These are phyloP conservation scores for Eucalyptus regnans DNA, from an alignment of 345 rosid species.

Conservation along the genomic window DNA sequence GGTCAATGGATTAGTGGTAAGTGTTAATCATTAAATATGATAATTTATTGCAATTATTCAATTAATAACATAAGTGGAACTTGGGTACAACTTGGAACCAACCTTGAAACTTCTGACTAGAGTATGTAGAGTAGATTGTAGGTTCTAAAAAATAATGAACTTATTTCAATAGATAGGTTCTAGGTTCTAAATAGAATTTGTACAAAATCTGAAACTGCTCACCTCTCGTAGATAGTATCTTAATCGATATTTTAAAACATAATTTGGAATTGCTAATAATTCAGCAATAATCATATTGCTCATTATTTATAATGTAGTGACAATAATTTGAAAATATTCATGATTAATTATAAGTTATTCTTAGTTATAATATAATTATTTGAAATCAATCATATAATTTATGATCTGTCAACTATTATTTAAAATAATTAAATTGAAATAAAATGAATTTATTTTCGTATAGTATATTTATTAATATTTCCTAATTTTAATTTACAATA, in stretches of 20 bases:
- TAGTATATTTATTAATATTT: conserved; percentile 4
- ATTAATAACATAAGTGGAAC: no score
- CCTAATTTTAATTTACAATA: conserved; percentile 20
- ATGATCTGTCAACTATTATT: not conserved
- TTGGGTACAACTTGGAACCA: no score
- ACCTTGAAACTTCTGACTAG: no score
- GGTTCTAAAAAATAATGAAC: no score
- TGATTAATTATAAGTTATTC: not conserved
- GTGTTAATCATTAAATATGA: no score
- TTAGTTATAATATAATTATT: not conserved
- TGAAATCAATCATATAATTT: not conserved
- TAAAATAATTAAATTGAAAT: not conserved
- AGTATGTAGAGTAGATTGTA: no score
- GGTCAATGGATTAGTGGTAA: no score
- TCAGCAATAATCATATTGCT: not conserved
- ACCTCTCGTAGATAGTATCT: not conserved
- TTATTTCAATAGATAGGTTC: no score
- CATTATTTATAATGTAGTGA: not conserved
- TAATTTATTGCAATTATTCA: no score
- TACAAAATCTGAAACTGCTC: no score
- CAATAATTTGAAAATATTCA: not conserved
- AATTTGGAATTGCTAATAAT: not conserved
- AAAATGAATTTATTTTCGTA: not conserved
- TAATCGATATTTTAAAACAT: not conserved
- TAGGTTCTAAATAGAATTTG: no score